These are phyloP conservation scores for Solanum pinnatisectum DNA, from an alignment of 257 asterid species.

Conservation along the genomic window DNA sequence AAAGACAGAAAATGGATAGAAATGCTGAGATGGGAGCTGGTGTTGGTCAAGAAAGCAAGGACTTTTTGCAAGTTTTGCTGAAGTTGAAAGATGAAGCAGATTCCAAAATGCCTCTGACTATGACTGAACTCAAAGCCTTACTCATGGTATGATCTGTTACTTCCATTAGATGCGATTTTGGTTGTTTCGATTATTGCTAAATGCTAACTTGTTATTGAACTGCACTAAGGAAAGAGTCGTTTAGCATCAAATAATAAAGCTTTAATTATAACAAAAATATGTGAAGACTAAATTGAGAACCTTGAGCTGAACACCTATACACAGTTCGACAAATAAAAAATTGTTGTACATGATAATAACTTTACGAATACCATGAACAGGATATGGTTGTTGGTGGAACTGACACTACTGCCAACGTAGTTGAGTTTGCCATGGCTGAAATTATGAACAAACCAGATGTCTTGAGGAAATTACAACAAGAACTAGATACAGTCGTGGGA, in stretches of 20 bases:
- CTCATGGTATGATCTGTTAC: constrained; percentile 44
- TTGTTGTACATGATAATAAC: not conserved
- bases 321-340: not conserved
- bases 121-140: constrained; percentile 55
- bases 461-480: constrained; percentile 34
- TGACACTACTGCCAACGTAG: constrained; percentile 51
- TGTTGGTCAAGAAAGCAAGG: constrained; percentile 16
- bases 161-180: not conserved
- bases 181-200: not conserved
- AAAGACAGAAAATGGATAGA: constrained; percentile 18
- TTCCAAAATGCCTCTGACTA: constrained; percentile 39
- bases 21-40: too few relatives aligned
- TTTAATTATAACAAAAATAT: not conserved
- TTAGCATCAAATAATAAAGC: not conserved
- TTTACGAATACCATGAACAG: constrained; percentile 6
- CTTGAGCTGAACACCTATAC: not conserved
- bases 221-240: not conserved
- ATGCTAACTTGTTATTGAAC: not conserved
- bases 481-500: constrained; percentile 42
- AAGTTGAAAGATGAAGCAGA: constrained; percentile 39
- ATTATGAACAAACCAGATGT: constrained; percentile 46
- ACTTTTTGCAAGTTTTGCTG: constrained; percentile 53
- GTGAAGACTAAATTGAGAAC: not conserved
- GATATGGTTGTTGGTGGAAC: constrained; percentile 77
- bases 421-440: constrained; percentile 62